Base-by-base conservation (phyloP, 169 alveolate genomes). In the Plasmodium gallinaceum region DNA sequence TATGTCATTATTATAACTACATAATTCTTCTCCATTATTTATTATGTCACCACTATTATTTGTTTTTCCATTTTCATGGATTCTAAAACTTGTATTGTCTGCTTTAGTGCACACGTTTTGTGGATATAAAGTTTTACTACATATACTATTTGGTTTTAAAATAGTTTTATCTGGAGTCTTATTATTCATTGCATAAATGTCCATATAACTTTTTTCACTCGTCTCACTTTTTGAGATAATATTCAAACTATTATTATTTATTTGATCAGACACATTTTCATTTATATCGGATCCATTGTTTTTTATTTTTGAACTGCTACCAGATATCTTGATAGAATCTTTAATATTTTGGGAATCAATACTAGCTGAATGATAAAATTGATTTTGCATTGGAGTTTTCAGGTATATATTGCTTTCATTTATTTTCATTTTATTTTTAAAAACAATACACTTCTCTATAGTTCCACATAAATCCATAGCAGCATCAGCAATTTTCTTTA, bases 401-500 rank as follows among this genome's bases (percentile, higher is more conserved):
- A 52, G 32, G 48, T 6, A 62, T 42, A 48, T 66, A 18, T 42
- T 60, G 7, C 24, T 26, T 46, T 68, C 83, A 68, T 61, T 57
- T 24, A 51, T 54, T 60, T 83, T 64, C 43, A 91, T 91, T 85
- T 92, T 93, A 61, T 91, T 92, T 86, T 95, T 95, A 74, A 96
- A 95, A 20, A 94, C 96, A 22, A 96, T 95, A 57, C 95, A 90
- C 32, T 92, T 91, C 73, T 95, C 72, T 12, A 96, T 93, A 7
- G 75, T 87, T 5, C 95, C 95, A 24, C 94, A 83, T 14, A 78
- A 54, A 37, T 90, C 92, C 64, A 95, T 88, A 45, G 98, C 99
- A 54, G 94, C 96, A 90, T 96, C 98, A 5, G 97, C 97, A 57
- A 95, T 93, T 61, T 92, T 88, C 91, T 94, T 95, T 80, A 96